Evolutionary conservation across 164 flowering plant species (phyloP), one percentile per base, ranked within the genome.

Genomic region (Nymphaea colorata): DNA sequence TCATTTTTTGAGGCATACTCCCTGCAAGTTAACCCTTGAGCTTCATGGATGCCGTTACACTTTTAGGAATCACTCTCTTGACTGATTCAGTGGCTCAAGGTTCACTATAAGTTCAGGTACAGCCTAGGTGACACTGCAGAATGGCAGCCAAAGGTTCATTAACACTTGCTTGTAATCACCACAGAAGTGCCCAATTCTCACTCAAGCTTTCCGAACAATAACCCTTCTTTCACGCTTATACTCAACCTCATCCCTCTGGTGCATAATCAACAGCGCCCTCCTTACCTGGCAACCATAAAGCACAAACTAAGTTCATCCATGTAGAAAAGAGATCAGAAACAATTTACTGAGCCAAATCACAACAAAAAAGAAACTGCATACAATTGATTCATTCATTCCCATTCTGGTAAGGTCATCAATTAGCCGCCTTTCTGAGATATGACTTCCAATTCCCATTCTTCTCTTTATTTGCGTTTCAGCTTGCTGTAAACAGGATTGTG

Each of bases 241-340:
- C 72, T 94, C 98, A 5, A 94, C 93, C 86, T 94, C 99, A 62
- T 89, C 98, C 75, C 96, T 88, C 69, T 90, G 98, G 68, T 94
- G 99, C 99, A 94, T 90, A 16, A 88, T 83, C 67, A 94, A 42
- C 55, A 94, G 79, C 53, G 97, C 99, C 77, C 97, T 82, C 82
- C 99, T 80, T 65, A 94, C 92, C 98, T 94, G 92, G 14, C 57
- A 67, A 3, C 11, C 42, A 61, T n/a, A n/a, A 61, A 61, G 16
- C 63, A n/a, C 63, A 61, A 61, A 6, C 63, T n/a, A 61, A 36
- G 63, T 8, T 61, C 36, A 61, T 10, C 55, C 7, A 7, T 47
- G 12, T 6, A 6, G 7, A 6, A 47, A 6, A 47, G 2, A 6
- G 11, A 47, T 2, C 12, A 12, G 5, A 12, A 47, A 47, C 55